phyloP scores from a whole-genome alignment of 2,329 filamentous ascomycete species.

The Lasiodiplodia theobromae region DNA sequence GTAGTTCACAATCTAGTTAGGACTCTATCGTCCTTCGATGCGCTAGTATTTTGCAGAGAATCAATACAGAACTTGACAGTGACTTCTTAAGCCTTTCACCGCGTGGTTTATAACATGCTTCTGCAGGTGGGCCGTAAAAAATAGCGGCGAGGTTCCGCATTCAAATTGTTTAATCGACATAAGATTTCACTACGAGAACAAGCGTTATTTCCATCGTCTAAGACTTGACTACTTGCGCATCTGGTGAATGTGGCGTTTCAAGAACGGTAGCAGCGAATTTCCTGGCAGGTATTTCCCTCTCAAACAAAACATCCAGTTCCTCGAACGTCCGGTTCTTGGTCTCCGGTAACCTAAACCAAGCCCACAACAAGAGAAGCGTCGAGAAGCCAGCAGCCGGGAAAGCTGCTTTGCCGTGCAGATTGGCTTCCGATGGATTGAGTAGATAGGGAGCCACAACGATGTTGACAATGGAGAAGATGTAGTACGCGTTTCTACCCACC shows the following conservation, averaged over 20 bases:
- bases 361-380: conserved; percentile 79
- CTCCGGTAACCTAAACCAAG: conserved; percentile 81
- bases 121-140: no score
- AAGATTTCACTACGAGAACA: no score
- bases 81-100: no score
- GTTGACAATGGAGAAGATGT: conserved; percentile 79
- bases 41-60: no score
- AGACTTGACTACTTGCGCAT: no score
- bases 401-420: conserved; percentile 84
- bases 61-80: no score
- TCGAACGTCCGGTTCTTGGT: conserved; percentile 80
- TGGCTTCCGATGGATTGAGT: conserved; percentile 81
- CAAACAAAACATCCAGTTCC: conserved; percentile 83
- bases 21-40: no score
- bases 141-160: no score
- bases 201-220: no score
- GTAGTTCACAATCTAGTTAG: no score
- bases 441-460: conserved; percentile 86
- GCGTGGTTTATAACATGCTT: no score
- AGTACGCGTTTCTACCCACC: conserved; percentile 76
- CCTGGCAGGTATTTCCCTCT: conserved; percentile 51
- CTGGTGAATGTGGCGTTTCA: background rate
- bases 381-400: conserved; percentile 88
- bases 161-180: no score
- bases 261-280: conserved; percentile 31